Percentiles rank a stretch among this genome's conserved stretches.
These are phyloP conservation scores for Ciborinia camelliae DNA, from an alignment of 2,329 filamentous ascomycete species.

Conservation along the genomic window DNA sequence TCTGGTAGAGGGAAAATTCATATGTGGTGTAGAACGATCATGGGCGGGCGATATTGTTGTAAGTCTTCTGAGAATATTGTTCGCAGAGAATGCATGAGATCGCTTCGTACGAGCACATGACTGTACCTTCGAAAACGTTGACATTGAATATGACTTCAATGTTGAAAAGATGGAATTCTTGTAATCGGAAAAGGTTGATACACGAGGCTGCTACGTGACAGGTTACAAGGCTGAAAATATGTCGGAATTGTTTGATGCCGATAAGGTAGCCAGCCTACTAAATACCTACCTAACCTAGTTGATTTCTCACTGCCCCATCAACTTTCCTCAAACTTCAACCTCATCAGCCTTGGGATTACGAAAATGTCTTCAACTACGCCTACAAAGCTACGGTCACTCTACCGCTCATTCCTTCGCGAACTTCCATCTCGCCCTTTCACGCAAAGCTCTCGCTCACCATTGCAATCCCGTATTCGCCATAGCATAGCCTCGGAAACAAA, in stretches of 20 bases:
- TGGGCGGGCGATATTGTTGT: conserved; percentile 9
- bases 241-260: conserved; percentile 7
- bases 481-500: conserved; percentile 49
- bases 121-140: conserved; percentile 17
- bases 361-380: conserved; percentile 37
- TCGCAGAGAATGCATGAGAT: not conserved
- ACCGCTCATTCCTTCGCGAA: conserved; percentile 85
- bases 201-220: not conserved
- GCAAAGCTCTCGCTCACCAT: conserved; percentile 55
- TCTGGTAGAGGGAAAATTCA: conserved; percentile 20
- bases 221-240: conserved; percentile 9
- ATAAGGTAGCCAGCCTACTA: not conserved
- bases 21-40: conserved; percentile 8
- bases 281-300: not conserved
- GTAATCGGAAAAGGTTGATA: too few relatives aligned
- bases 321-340: conserved; percentile 1
- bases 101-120: conserved; percentile 16
- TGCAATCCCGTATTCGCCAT: conserved; percentile 67
- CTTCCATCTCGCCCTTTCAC: conserved; percentile 66
- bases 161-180: too few relatives aligned
- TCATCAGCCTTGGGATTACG: not conserved
- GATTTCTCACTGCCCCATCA: not conserved
- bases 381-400: conserved; percentile 67
- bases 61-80: not conserved
- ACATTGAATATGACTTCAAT: conserved; percentile 12